Conservation (phyloP, 2,329 filamentous ascomycete species). For the Talaromyces sp. region DNA sequence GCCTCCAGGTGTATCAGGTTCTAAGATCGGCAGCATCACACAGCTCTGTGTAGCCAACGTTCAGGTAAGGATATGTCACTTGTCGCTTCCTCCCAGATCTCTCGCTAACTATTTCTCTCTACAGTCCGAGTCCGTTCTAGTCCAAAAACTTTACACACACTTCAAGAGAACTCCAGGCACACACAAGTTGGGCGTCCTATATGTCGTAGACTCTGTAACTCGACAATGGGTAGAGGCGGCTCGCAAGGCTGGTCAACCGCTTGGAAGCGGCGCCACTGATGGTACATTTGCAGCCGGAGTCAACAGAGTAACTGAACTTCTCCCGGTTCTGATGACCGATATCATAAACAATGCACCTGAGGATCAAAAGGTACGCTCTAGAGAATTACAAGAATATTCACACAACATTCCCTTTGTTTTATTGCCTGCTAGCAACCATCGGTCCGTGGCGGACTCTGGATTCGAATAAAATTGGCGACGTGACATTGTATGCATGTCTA, state of each 20-base stretch:
- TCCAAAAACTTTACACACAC: conserved; percentile 94
- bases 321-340: conserved; percentile 93
- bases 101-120: conserved; percentile 18
- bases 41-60: conserved; percentile 83
- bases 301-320: conserved; percentile 91
- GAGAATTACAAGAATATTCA: conserved; percentile 27
- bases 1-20: conserved; percentile 88
- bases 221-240: conserved; percentile 98
- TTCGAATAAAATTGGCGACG: conserved; percentile 5
- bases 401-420: conserved; percentile 18
- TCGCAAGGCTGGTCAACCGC: conserved; percentile 76
- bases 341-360: conserved; percentile 82
- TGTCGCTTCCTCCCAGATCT: background rate
- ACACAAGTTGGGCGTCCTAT: conserved; percentile 97
- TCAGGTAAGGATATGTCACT: conserved; percentile 62
- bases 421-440: conserved; percentile 10
- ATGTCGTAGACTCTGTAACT: conserved; percentile 99
- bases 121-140: conserved; percentile 89
- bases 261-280: conserved; percentile 76
- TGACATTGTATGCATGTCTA: conserved; percentile 17
- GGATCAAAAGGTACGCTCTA: conserved; percentile 90
- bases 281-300: conserved; percentile 94
- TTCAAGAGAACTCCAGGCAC: conserved; percentile 92
- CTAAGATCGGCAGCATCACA: conserved; percentile 84
- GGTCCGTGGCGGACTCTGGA: conserved; percentile 7